Base-by-base conservation (phyloP, 495 filamentous ascomycete genomes). In the Penicillium paxilli region DNA sequence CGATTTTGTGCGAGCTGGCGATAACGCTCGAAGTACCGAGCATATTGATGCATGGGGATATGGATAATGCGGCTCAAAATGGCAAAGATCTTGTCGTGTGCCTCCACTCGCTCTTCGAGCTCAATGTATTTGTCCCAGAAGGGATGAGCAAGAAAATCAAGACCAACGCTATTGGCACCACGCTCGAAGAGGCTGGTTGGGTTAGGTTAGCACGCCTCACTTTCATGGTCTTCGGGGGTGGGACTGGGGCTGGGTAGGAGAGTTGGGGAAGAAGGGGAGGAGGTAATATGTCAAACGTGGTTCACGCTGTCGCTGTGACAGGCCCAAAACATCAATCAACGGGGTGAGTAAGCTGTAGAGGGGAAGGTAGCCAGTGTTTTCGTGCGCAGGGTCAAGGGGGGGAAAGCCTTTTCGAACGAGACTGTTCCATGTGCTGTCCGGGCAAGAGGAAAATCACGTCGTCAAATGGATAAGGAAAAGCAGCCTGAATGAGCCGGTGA, bases 41-140 rank as follows among this genome's bases (percentile, higher is more conserved):
- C 87, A 78, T 96, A 98, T 67, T 97, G 92, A 65, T 98, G 92
- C 87, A 96, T 90, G 1, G 95, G 95, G 37, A 99, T 93, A 63
- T 90, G 85, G 45, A 96, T 88, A 40, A 98, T 82, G 30, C 95
- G 90, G 42, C 81, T 82, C 24, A 97, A 79, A 47, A 99, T 90
- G 8, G 81, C 82, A 54, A 96, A 93, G 47, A 98, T 91, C 65
- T 85, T 89, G 55, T 96, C 90, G 25, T 88, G 83, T 0, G 88
- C 87, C 64, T 96, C 91, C 44, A 93, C 74, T 8, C 92, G 85
- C 63, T 96, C 91, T 64, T 98, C 94, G 62, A 92, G 98, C 62
- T 97, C 94, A 48, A 98, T 82, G 62, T 96, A 99, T 72, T 96
- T 98, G 64, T 98, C 95, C 94, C 94, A 99, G 78, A 99, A 97